Evolutionary conservation across 2,329 filamentous ascomycete genomes (phyloP).

Genomic region (Colletotrichum salicis): DNA sequence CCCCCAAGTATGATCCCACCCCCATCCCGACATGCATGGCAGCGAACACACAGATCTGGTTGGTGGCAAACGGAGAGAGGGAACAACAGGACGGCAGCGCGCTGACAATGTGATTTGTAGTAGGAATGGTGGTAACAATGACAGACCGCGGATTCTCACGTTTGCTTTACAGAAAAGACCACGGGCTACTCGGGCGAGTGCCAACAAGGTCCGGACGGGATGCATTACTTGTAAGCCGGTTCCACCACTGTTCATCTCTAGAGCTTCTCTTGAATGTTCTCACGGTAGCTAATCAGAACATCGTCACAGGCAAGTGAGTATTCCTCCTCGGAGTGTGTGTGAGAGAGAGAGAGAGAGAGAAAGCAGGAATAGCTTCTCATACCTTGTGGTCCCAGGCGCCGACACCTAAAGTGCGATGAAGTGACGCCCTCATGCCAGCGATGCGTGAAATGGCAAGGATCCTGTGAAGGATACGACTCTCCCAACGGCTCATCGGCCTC

Average conservation of each 20-base stretch:
- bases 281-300: neutral
- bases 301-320: slow-evolving; percentile 42
- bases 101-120: neutral
- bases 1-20: slow-evolving; percentile 20
- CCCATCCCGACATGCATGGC: neutral
- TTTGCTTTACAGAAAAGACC: slow-evolving; percentile 45
- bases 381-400: slow-evolving; percentile 38
- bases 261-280: neutral
- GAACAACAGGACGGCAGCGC: neutral
- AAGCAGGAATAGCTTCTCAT: slow-evolving; percentile 6
- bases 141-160: slow-evolving; percentile 33
- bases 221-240: slow-evolving; percentile 45
- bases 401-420: slow-evolving; percentile 51
- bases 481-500: neutral
- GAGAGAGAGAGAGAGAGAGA: neutral
- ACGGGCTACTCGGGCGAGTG: slow-evolving; percentile 44
- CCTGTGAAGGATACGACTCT: slow-evolving; percentile 45
- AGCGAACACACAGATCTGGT: neutral
- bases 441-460: slow-evolving; percentile 49
- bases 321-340: neutral
- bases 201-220: slow-evolving; percentile 45
- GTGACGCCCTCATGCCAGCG: slow-evolving; percentile 47
- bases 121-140: neutral
- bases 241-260: neutral
- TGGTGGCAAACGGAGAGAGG: neutral